A percentile compares a stretch with the other conserved stretches of the same genome.
These are phyloP conservation scores for Crithidia acanthocephali DNA, from an alignment of 208 protist genomes.

Conservation along the genomic window DNA sequence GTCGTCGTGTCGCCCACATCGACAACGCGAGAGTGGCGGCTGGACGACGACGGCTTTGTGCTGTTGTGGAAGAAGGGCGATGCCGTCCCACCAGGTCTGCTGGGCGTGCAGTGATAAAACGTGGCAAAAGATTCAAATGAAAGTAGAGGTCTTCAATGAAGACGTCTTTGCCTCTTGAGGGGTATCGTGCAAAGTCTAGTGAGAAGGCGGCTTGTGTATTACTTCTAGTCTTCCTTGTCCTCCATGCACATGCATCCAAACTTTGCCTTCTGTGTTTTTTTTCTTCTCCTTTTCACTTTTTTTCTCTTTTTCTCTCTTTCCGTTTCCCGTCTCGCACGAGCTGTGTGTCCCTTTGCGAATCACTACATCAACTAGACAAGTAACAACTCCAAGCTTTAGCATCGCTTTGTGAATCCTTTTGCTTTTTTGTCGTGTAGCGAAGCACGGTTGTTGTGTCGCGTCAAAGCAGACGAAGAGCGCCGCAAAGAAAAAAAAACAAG, in stretches of 20 bases:
- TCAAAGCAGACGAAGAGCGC: no score
- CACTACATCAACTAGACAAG: no score
- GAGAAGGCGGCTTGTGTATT: background rate
- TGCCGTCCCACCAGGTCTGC: constrained; percentile 51
- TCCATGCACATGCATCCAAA: background rate
- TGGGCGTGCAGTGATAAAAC: background rate
- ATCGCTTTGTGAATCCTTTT: no score
- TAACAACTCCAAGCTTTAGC: no score
- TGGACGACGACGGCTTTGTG: constrained; percentile 63
- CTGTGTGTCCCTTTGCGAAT: no score
- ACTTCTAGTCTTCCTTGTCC: background rate
- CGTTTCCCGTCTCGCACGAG: background rate
- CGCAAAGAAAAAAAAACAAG: no score
- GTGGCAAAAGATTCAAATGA: background rate
- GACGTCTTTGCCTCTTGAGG: background rate
- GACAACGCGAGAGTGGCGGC: constrained; percentile 45
- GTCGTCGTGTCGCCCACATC: background rate
- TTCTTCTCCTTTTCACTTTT: background rate
- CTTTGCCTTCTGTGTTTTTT: background rate
- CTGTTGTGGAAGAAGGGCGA: constrained; percentile 76
- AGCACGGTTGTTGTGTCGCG: no score
- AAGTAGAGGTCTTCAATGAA: background rate
- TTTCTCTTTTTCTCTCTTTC: background rate
- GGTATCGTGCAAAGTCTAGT: no score
- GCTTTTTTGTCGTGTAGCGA: no score